Base-by-base conservation (phyloP, 1,284 basidiomycete species). In the Mycena citricolor region DNA sequence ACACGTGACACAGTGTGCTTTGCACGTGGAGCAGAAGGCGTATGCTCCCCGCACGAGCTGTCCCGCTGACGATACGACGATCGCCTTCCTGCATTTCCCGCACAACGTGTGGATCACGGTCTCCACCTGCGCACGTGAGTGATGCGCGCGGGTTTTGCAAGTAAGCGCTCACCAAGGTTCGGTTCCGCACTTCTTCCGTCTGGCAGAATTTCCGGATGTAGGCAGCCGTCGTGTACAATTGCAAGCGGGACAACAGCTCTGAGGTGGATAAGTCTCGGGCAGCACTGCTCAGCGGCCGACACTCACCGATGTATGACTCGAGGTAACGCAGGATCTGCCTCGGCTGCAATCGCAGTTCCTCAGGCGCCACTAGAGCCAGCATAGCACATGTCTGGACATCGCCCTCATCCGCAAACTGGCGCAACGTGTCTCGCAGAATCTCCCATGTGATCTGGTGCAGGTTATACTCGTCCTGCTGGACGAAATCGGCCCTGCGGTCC, bases 311-410 rank as follows among this genome's bases (percentile, higher is more conserved):
- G 56, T 90, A 90, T 2, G 80, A 67, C 47, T 87, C 83, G 12
- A 86, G 57, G 46, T 87, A 83, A 31, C 73, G 69, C 20, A 69
- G 56, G n/a, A 66, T 63, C 32, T 78, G 67, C 38, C 57, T 58
- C 22, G 62, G 59, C 4, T 64, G 58, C 8, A 88, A 60, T 16
- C 58, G 54, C 22, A 90, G 64, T 57, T 88, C 83, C 32, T 67
- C 53, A 0, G 72, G 65, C 8, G 78, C 83, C 17, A 88, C 65
- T 2, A 84, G 58, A 3, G 77, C 69, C 14, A 90, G 57, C 70
- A 85, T 76, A 3, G 83, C 78, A 61, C 86, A 88, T 70, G 80
- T 84, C 56, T 89, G 86, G 1, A 88, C 66, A 54, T 90, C 80
- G 4, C 87, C 86, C 83, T 77, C 65, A 46, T 84, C 81, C 1